Base-by-base conservation (phyloP, 305 asterid genomes). In the Solanum aculeatissimum region DNA sequence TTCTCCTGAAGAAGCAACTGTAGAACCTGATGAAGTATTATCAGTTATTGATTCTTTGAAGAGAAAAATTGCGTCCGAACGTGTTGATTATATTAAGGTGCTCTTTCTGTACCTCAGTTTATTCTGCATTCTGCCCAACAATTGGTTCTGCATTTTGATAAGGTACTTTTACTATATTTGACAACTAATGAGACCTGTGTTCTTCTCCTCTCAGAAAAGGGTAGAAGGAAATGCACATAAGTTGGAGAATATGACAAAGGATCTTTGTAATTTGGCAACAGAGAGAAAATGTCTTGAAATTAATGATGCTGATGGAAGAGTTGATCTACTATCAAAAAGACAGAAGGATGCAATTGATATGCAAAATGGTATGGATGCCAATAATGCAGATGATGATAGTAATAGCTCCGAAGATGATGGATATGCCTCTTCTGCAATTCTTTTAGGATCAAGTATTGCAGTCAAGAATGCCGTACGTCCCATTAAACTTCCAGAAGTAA, bases 391-490 rank as follows among this genome's bases (percentile, higher is more conserved):
- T 86, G 90, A 88, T 70, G 98, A 87, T 83, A 92, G 97, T 85
- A 89, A 89, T 87, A 90, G 93, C 90, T 88, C 95, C 60, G 92
- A 91, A 83, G 99, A 95, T 84, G 98, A 94, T 90, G 99, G 95
- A 82, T 92, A 92, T 81, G 95, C 97, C 75, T 89, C 99, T 70
- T 94, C 99, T 74, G 96, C 98, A 75, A 92, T 97, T 88, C 98
- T 97, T 85, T 89, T 97, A 74, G 99, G 98, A 87, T 92, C 98
- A 83, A 95, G 98, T 90, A 95, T 95, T 89, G 98, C 97, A 68
- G 98, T 95, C 85, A 97, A 95, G 93, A 97, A 94, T 89, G 98
- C 98, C 19, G 98, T 97, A 85, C 95, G 97, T 18, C 98, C 99
- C 16, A 94, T 93, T 83, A 94, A 91, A 88, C 93, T 97, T 72